A percentile compares a stretch with the other conserved stretches of the same genome.
Conservation (phyloP, 345 rosid species). For the Populus tremula region DNA sequence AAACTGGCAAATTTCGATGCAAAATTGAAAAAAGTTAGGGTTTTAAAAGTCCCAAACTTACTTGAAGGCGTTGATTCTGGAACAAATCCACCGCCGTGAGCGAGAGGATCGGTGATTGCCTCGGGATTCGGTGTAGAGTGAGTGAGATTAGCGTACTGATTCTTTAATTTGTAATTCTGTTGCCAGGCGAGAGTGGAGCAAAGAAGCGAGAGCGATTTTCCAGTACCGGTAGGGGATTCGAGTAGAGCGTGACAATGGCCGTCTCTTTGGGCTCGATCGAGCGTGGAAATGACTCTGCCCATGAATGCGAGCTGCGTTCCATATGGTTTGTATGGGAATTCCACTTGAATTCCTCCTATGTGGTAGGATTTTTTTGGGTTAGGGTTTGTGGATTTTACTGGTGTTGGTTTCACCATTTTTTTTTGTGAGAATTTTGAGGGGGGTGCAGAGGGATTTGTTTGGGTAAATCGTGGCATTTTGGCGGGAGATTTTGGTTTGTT, state of each 20-base stretch:
- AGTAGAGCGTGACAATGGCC: conserved; percentile 89
- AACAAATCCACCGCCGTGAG: conserved; percentile 81
- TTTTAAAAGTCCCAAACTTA: conserved; percentile 22
- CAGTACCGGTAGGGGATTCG: conserved; percentile 97
- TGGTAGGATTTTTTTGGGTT: conserved; percentile 46
- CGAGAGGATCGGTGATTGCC: conserved; percentile 72
- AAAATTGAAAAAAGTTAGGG: neutral
- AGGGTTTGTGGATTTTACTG: conserved; percentile 23
- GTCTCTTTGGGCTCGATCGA: conserved; percentile 81
- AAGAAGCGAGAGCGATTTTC: conserved; percentile 92
- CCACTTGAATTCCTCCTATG: conserved; percentile 74
- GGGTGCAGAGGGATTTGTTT: neutral
- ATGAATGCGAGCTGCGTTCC: conserved; percentile 94
- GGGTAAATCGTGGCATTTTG: neutral
- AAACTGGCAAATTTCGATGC: neutral
- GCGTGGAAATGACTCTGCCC: conserved; percentile 87
- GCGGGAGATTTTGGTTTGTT: conserved; percentile 5
- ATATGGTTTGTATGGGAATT: conserved; percentile 90
- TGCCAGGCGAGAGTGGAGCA: conserved; percentile 97
- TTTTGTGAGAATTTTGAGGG: neutral
- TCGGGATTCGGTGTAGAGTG: conserved; percentile 61
- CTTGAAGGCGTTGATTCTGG: conserved; percentile 78
- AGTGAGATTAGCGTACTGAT: conserved; percentile 34
- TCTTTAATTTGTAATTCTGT: conserved; percentile 45
- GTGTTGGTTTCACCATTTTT: conserved; percentile 37